A percentile compares a stretch with the other conserved stretches of the same genome.
These are phyloP conservation scores for Aspergillus biplanus DNA, from an alignment of 495 filamentous ascomycete genomes.

Conservation along the genomic window DNA sequence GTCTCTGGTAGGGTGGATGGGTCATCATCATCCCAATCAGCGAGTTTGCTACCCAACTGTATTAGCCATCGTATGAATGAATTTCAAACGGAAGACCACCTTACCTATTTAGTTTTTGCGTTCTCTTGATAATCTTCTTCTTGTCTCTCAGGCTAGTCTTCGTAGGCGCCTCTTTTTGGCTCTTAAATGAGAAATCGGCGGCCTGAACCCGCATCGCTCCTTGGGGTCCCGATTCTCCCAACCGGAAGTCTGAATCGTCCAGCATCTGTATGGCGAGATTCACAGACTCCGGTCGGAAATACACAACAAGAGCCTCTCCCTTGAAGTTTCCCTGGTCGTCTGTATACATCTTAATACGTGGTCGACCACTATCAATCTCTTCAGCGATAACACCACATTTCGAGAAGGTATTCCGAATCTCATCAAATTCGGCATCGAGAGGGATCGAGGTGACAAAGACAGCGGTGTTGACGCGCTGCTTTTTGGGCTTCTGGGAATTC, in stretches of 20 bases:
- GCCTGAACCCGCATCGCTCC: constrained; percentile 79
- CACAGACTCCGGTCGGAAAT: constrained; percentile 91
- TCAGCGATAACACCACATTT: constrained; percentile 92
- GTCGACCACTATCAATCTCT: constrained; percentile 81
- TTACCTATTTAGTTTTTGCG: constrained; percentile 77
- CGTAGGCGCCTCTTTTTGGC: constrained; percentile 58
- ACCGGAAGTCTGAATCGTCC: constrained; percentile 85
- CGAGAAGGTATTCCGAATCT: constrained; percentile 82
- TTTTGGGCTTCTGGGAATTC: constrained; percentile 58
- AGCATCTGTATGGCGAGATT: constrained; percentile 86
- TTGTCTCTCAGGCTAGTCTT: constrained; percentile 64
- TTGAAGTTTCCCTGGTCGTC: constrained; percentile 84
- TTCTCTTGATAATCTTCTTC: constrained; percentile 85
- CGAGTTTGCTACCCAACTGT: constrained; percentile 67
- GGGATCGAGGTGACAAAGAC: constrained; percentile 90
- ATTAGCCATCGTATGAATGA: constrained; percentile 11
- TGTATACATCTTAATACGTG: constrained; percentile 91
- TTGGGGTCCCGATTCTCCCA: constrained; percentile 54
- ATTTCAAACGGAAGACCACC: constrained; percentile 14
- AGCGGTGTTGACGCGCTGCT: constrained; percentile 80
- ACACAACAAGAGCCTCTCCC: constrained; percentile 90
- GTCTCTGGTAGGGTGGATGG: constrained; percentile 59
- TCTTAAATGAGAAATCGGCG: constrained; percentile 91
- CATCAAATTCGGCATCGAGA: constrained; percentile 71
- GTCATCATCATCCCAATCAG: constrained; percentile 93